Evolutionary conservation across 768 basidiomycete genomes (phyloP).

Genomic region (Clavaria fumosa): DNA sequence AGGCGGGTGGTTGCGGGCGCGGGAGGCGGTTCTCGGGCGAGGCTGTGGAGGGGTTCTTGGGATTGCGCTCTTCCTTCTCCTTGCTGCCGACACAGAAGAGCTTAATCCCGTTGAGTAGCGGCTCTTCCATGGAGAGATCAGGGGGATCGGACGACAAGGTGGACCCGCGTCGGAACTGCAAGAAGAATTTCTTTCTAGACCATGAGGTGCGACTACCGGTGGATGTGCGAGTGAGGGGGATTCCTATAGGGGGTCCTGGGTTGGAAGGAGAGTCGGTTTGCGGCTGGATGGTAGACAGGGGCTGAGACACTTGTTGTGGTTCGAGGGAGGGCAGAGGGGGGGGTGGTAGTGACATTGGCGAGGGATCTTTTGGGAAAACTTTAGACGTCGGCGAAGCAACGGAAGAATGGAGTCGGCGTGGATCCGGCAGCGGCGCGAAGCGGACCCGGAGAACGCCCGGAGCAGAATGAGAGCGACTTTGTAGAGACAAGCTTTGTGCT

Average conservation of each 20-base stretch:
- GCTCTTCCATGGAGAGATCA: too few relatives aligned
- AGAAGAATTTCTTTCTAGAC: slow-evolving; percentile 8
- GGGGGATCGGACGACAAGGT: not conserved
- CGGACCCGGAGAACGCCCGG: slow-evolving; percentile 32
- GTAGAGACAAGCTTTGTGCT: slow-evolving; percentile 1
- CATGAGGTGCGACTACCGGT: slow-evolving; percentile 10
- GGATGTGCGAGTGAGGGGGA: slow-evolving; percentile 15
- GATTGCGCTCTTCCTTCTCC: too few relatives aligned
- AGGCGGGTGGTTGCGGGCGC: not conserved
- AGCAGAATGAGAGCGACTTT: not conserved
- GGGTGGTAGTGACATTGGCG: not conserved
- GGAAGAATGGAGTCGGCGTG: slow-evolving; percentile 32
- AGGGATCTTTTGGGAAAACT: too few relatives aligned
- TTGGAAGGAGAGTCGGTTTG: slow-evolving; percentile 7
- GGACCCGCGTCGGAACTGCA: slow-evolving; percentile 11
- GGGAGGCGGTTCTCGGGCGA: slow-evolving; percentile 7
- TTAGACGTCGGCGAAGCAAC: too few relatives aligned
- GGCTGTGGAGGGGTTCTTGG: too few relatives aligned
- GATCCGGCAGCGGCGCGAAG: slow-evolving; percentile 79
- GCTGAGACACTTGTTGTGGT: slow-evolving; percentile 13
- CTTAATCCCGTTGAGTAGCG: too few relatives aligned
- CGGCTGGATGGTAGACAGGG: slow-evolving; percentile 11
- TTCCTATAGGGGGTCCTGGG: slow-evolving; percentile 9
- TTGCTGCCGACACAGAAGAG: too few relatives aligned
- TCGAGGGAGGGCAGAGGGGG: slow-evolving; percentile 9